Conservation (phyloP, 106 monocot species). For the Apostasia shenzhenica region DNA sequence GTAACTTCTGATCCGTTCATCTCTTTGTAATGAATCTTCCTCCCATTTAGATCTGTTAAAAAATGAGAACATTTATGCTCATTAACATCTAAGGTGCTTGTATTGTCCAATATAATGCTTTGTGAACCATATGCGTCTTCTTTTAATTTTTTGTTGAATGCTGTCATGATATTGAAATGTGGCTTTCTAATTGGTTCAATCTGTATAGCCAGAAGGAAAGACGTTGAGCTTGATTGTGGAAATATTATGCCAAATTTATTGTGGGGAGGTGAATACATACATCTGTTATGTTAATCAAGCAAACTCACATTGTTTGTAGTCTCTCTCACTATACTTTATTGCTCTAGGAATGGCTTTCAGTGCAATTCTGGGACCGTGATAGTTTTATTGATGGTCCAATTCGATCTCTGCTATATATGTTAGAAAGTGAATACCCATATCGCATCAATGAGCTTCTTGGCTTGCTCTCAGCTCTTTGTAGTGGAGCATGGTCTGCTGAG, state of each 20-base stretch:
- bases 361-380: slow-evolving; percentile 94
- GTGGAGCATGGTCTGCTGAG: slow-evolving; percentile 80
- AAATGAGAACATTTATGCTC: neutral
- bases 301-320: neutral
- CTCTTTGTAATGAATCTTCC: neutral
- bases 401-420: slow-evolving; percentile 66
- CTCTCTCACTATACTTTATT: slow-evolving; percentile 4
- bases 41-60: neutral
- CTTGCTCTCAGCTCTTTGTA: slow-evolving; percentile 80
- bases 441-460: slow-evolving; percentile 42
- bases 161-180: neutral
- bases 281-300: neutral
- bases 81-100: neutral
- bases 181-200: slow-evolving; percentile 11
- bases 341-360: slow-evolving; percentile 79
- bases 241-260: slow-evolving; percentile 63
- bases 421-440: slow-evolving; percentile 88
- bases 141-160: neutral
- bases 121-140: too few species aligned
- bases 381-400: slow-evolving; percentile 91
- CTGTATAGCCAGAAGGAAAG: slow-evolving; percentile 35
- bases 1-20: slow-evolving; percentile 20
- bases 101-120: neutral
- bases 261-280: slow-evolving; percentile 45
- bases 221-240: slow-evolving; percentile 47